A percentile compares a stretch with the other conserved stretches of the same genome.
phyloP scores from a whole-genome alignment of 2,329 filamentous ascomycete species.

The Aspergillus neotritici region DNA sequence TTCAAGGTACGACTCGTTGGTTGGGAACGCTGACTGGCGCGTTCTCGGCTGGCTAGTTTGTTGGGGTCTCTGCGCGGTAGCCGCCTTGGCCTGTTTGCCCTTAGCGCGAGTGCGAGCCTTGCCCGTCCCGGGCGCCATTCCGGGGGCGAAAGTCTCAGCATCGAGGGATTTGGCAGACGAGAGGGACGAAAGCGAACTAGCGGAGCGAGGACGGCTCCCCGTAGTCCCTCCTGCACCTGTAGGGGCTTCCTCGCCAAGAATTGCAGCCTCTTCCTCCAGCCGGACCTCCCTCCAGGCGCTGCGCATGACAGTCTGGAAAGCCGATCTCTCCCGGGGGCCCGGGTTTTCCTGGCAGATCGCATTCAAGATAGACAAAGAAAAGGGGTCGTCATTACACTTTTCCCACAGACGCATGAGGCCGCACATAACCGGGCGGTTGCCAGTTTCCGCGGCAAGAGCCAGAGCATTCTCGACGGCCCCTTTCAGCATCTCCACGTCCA shows the following conservation, averaged over 20 bases:
- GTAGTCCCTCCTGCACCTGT: constrained; percentile 7
- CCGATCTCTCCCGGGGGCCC: constrained; percentile 20
- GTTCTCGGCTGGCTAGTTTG: constrained; percentile 11
- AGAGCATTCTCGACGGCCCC: constrained; percentile 24
- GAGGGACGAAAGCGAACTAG: constrained; percentile 32
- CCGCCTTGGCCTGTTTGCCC: constrained; percentile 22
- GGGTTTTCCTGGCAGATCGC: constrained; percentile 24
- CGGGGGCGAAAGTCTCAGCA: constrained; percentile 27
- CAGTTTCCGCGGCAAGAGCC: constrained; percentile 22
- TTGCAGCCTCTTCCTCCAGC: constrained; percentile 7
- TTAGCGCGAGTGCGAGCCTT: constrained; percentile 14
- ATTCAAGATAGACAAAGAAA: constrained; percentile 26
- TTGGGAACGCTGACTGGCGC: constrained; percentile 15
- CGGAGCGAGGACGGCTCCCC: constrained; percentile 18
- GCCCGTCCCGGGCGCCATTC: constrained; percentile 13
- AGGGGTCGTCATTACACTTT: constrained; percentile 26
- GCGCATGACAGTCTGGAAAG: constrained; percentile 29
- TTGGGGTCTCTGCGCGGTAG: constrained; percentile 21
- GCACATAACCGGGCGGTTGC: constrained; percentile 24
- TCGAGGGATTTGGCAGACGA: constrained; percentile 38
- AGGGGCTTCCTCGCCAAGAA: neutral
- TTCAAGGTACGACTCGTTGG: constrained; percentile 20
- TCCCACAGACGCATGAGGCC: constrained; percentile 27
- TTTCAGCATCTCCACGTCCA: constrained; percentile 25
- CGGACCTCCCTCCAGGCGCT: constrained; percentile 21